Percentiles rank a stretch among this genome's conserved stretches.
phyloP scores from a whole-genome alignment of 805 yeast species.

The Monosporozyma unispora region DNA sequence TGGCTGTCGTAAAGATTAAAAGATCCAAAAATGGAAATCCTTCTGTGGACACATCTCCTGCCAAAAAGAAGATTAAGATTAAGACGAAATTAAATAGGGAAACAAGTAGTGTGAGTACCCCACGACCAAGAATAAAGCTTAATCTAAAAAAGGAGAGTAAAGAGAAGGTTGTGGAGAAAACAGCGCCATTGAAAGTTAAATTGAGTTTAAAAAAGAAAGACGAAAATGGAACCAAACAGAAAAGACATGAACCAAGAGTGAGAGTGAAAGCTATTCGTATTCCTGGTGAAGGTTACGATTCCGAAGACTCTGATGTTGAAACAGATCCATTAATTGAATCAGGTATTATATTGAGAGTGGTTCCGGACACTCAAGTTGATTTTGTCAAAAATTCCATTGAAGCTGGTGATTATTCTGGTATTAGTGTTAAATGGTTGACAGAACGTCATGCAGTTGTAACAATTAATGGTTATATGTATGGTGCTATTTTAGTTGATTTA shows the following conservation, averaged over 20 bases:
- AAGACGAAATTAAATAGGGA: slow-evolving; percentile 9
- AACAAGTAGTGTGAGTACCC: slow-evolving; percentile 1
- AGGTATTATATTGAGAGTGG: slow-evolving; percentile 68
- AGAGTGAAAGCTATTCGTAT: slow-evolving; percentile 53
- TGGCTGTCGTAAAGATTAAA: slow-evolving; percentile 26
- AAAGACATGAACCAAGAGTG: slow-evolving; percentile 35
- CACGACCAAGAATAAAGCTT: slow-evolving; percentile 19
- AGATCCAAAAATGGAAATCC: slow-evolving; percentile 15
- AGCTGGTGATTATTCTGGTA: slow-evolving; percentile 60
- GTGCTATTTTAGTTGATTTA: slow-evolving; percentile 77
- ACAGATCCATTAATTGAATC: slow-evolving; percentile 91
- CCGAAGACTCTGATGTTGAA: slow-evolving; percentile 92
- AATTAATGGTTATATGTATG: slow-evolving; percentile 61
- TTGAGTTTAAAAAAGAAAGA: slow-evolving; percentile 21
- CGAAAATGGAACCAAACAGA: slow-evolving; percentile 6
- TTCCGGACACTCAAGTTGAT: slow-evolving; percentile 45
- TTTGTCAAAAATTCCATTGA: slow-evolving; percentile 69
- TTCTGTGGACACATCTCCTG: background rate
- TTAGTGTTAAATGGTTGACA: slow-evolving; percentile 77
- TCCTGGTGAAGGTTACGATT: slow-evolving; percentile 94
- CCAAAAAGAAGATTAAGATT: slow-evolving; percentile 8
- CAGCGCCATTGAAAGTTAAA: slow-evolving; percentile 17
- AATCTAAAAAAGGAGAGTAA: slow-evolving; percentile 14
- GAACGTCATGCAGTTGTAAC: slow-evolving; percentile 67
- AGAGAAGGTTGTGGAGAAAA: background rate